These are phyloP conservation scores for Amanita rubescens DNA, from an alignment of 768 basidiomycete species.

Conservation along the genomic window DNA sequence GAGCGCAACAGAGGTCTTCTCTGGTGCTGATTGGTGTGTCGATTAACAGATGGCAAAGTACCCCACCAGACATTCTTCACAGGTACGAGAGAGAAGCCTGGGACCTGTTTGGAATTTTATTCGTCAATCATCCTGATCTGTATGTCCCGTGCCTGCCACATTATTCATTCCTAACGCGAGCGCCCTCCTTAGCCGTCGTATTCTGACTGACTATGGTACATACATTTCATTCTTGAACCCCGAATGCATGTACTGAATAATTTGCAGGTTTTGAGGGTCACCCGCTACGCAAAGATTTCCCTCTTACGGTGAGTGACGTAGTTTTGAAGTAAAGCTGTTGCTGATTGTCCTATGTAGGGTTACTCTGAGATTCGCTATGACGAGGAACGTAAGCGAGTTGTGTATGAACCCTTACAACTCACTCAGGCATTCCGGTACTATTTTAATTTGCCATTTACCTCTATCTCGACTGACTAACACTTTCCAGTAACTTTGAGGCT, in stretches of 20 bases:
- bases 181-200: slow-evolving; percentile 63
- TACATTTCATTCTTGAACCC: slow-evolving; percentile 4
- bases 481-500: slow-evolving; percentile 82
- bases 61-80: background rate
- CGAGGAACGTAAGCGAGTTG: slow-evolving; percentile 94
- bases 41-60: background rate
- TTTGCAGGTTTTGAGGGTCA: slow-evolving; percentile 88
- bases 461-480: slow-evolving; percentile 5
- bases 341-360: slow-evolving; percentile 48
- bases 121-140: slow-evolving; percentile 94
- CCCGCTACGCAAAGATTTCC: slow-evolving; percentile 97
- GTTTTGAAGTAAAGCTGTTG: background rate
- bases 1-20: slow-evolving; percentile 68
- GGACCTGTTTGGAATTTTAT: slow-evolving; percentile 97
- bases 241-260: slow-evolving; percentile 8
- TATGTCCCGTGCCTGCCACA: slow-evolving; percentile 32
- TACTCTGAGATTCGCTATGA: slow-evolving; percentile 98
- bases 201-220: slow-evolving; percentile 93
- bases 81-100: slow-evolving; percentile 98
- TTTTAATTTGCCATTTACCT: background rate
- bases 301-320: slow-evolving; percentile 65
- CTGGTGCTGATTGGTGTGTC: slow-evolving; percentile 90
- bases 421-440: slow-evolving; percentile 94
- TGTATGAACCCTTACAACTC: slow-evolving; percentile 95
- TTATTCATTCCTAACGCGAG: slow-evolving; percentile 5